phyloP scores from a whole-genome alignment of 441 rosid genomes.

The Populus hybrid region DNA sequence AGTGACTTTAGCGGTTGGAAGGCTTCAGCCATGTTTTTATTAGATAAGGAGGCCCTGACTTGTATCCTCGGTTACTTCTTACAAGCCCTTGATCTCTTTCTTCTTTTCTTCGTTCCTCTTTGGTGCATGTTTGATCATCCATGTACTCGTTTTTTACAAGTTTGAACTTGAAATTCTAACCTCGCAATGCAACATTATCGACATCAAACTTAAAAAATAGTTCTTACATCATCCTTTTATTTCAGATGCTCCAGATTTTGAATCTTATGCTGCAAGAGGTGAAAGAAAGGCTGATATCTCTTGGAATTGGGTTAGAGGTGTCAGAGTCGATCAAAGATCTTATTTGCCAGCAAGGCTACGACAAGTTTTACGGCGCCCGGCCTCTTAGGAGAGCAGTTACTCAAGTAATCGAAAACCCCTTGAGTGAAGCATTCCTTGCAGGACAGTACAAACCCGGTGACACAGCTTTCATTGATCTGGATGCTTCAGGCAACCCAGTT shows the following conservation, averaged over 20 bases:
- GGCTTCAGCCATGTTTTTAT: neutral
- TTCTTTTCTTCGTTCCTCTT: too few relatives aligned
- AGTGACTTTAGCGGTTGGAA: neutral
- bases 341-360: constrained; percentile 77
- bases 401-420: constrained; percentile 68
- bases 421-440: constrained; percentile 81
- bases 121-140: neutral
- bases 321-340: constrained; percentile 75
- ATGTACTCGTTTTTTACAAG: neutral
- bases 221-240: neutral
- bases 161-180: neutral
- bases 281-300: constrained; percentile 67
- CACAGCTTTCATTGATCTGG: constrained; percentile 67
- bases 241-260: constrained; percentile 81
- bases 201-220: neutral
- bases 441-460: constrained; percentile 77
- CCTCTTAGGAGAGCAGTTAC: constrained; percentile 88
- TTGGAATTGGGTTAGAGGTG: constrained; percentile 83
- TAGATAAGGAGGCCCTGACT: too few relatives aligned
- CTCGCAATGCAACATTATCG: neutral
- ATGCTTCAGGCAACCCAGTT: constrained; percentile 70
- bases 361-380: constrained; percentile 72
- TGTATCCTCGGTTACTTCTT: too few relatives aligned
- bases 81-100: too few relatives aligned
- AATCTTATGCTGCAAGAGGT: constrained; percentile 86